Conservation (phyloP, 345 rosid genomes). For the Gossypioides kirkii region DNA sequence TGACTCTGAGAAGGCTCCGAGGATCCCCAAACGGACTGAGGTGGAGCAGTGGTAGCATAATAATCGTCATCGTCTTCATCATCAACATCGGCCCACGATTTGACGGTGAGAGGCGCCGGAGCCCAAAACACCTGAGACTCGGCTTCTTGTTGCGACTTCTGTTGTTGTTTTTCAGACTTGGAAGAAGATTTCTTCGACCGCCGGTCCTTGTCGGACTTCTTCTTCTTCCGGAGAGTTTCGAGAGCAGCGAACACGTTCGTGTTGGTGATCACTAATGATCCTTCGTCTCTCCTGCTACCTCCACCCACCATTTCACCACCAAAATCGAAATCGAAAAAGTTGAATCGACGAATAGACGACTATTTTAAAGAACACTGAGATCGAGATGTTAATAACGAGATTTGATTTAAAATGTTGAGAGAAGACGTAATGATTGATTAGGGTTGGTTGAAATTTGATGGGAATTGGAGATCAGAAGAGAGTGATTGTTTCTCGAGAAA, state of each 20-base stretch:
- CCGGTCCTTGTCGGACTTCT: constrained; percentile 40
- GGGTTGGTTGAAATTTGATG: neutral
- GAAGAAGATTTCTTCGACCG: constrained; percentile 32
- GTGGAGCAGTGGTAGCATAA: constrained; percentile 50
- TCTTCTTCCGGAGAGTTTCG: constrained; percentile 53
- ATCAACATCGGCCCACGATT: constrained; percentile 60
- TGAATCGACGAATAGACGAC: neutral
- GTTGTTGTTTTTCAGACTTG: constrained; percentile 25
- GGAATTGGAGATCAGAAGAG: neutral
- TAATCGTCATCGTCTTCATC: constrained; percentile 58
- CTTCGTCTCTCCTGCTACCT: constrained; percentile 51
- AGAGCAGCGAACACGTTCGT: constrained; percentile 60
- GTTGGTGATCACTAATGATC: constrained; percentile 45
- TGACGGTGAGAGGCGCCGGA: constrained; percentile 39
- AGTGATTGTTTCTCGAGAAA: neutral
- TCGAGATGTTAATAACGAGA: neutral
- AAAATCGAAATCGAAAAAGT: neutral
- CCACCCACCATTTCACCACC: constrained; percentile 38
- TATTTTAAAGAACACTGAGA: neutral
- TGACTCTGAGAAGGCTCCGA: constrained; percentile 23
- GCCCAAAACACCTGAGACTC: constrained; percentile 53
- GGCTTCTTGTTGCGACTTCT: constrained; percentile 24
- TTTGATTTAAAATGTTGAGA: neutral
- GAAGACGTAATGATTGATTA: neutral
- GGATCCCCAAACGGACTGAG: constrained; percentile 34